These are phyloP conservation scores for Sclerotinia trifoliorum DNA, from an alignment of 2,329 filamentous ascomycete species.

Conservation along the genomic window DNA sequence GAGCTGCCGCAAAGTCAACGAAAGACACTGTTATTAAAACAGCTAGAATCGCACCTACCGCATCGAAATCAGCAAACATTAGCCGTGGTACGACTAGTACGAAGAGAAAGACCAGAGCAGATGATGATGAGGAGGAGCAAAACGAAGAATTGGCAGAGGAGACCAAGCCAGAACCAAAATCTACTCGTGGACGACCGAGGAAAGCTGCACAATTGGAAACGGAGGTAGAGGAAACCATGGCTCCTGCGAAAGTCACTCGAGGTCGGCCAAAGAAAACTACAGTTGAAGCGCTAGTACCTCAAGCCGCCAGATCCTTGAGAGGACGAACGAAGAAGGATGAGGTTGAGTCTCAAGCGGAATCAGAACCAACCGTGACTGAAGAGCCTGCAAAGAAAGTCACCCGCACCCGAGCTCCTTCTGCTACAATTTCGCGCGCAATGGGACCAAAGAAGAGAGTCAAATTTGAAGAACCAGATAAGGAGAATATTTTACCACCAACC, in stretches of 20 bases:
- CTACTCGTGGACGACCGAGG: conserved; percentile 49
- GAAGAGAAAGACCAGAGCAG: conserved; percentile 56
- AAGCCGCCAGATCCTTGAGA: conserved; percentile 30
- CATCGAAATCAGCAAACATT: conserved; percentile 44
- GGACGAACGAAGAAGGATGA: conserved; percentile 37
- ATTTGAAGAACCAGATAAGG: conserved; percentile 62
- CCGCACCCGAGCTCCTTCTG: conserved; percentile 40
- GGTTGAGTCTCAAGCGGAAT: conserved; percentile 27
- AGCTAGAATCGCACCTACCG: conserved; percentile 50
- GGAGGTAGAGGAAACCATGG: conserved; percentile 29
- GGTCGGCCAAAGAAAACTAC: conserved; percentile 47
- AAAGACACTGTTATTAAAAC: conserved; percentile 44
- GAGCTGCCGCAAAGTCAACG: conserved; percentile 45
- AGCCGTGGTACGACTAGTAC: conserved; percentile 38
- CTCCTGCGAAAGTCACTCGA: conserved; percentile 43
- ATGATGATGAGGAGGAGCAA: conserved; percentile 42
- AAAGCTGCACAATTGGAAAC: conserved; percentile 42
- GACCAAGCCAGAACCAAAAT: conserved; percentile 39
- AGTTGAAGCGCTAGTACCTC: conserved; percentile 29
- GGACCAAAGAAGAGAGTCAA: conserved; percentile 60
- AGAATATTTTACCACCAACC: conserved; percentile 53
- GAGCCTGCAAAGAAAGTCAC: conserved; percentile 43
- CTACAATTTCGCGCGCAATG: conserved; percentile 45
- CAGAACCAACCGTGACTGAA: conserved; percentile 35
- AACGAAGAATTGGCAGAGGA: conserved; percentile 30